These are phyloP conservation scores for Hymenoscyphus repandus DNA, from an alignment of 2,329 filamentous ascomycete genomes.

Conservation along the genomic window DNA sequence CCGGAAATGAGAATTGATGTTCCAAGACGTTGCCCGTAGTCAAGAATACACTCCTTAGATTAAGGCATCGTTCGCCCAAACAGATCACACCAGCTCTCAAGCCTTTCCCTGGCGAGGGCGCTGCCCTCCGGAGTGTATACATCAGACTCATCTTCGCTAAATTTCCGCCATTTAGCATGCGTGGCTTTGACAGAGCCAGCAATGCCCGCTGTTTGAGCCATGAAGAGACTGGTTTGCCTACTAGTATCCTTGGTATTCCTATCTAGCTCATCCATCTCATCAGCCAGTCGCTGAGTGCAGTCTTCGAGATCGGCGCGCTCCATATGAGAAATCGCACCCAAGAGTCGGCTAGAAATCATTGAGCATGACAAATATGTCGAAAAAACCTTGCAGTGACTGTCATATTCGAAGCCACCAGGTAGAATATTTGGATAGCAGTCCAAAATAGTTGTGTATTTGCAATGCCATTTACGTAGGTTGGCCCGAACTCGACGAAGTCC, in stretches of 20 bases:
- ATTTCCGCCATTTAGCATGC: not conserved
- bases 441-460: constrained; percentile 6
- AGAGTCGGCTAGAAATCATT: constrained; percentile 20
- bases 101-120: not conserved
- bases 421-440: constrained; percentile 2
- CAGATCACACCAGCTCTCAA: not conserved
- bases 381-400: constrained; percentile 20
- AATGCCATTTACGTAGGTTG: constrained; percentile 17
- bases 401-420: constrained; percentile 15
- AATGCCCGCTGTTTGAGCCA: constrained; percentile 18
- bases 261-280: constrained; percentile 29
- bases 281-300: constrained; percentile 26
- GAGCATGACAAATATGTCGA: constrained; percentile 27
- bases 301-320: constrained; percentile 25
- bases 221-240: constrained; percentile 14
- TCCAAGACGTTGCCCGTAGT: not conserved
- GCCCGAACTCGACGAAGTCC: constrained; percentile 10
- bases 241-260: constrained; percentile 15
- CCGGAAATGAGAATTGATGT: not conserved
- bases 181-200: constrained; percentile 8
- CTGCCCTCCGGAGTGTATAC: not conserved
- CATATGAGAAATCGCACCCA: constrained; percentile 13
- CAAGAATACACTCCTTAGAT: not conserved
- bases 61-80: constrained; percentile 2
- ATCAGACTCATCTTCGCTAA: not conserved